A percentile compares a stretch with the other conserved stretches of the same genome.
phyloP scores from a whole-genome alignment of 345 rosid genomes.

The Boechera retrofracta region DNA sequence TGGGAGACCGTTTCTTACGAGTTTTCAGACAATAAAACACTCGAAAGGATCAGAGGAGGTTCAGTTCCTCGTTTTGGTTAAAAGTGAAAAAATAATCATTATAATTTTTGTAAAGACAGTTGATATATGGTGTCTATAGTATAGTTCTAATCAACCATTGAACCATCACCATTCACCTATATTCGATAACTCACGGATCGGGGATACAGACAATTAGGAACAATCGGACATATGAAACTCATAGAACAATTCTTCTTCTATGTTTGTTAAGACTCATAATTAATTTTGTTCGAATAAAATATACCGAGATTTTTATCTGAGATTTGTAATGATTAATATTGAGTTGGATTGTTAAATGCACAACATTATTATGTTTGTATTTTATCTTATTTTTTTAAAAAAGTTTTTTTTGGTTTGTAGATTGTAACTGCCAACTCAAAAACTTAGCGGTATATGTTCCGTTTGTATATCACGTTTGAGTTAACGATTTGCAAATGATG shows the following conservation, averaged over 20 bases:
- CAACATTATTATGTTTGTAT: background rate
- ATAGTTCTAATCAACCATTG: conserved; percentile 17
- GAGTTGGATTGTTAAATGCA: background rate
- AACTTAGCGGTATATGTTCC: background rate
- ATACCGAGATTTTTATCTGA: background rate
- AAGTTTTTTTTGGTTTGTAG: background rate
- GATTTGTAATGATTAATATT: background rate
- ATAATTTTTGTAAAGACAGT: conserved; percentile 14
- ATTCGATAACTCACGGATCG: conserved; percentile 35
- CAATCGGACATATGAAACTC: conserved; percentile 1
- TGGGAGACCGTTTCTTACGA: conserved; percentile 45
- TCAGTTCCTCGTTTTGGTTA: conserved; percentile 46
- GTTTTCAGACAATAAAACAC: conserved; percentile 40
- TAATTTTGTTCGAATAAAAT: background rate
- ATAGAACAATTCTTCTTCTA: background rate
- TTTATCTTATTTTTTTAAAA: background rate
- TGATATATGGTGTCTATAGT: conserved; percentile 19
- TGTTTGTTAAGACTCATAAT: background rate
- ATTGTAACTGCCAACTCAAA: background rate
- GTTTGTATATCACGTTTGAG: background rate
- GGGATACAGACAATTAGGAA: conserved; percentile 5
- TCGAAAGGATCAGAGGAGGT: conserved; percentile 31
- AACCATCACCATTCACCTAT: conserved; percentile 23
- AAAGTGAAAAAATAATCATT: conserved; percentile 32
- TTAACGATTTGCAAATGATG: background rate